Conservation (phyloP, 371 early-diverging fungal species). For the Actinomortierella ambigua region DNA sequence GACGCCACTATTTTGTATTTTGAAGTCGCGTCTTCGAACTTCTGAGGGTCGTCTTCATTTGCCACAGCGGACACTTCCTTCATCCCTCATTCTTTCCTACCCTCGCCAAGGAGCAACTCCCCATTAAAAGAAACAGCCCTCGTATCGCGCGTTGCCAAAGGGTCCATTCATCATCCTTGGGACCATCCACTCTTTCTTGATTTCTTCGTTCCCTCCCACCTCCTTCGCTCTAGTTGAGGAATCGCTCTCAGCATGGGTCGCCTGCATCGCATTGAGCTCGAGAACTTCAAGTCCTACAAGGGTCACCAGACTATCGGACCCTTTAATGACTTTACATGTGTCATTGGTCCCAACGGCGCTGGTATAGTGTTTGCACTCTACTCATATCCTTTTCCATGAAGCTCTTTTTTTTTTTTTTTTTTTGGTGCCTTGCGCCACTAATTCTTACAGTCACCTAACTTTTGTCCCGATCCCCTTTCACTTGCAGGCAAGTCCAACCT, state of each 20-base stretch:
- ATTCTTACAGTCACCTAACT: neutral
- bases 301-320: conserved; percentile 94
- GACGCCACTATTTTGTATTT: too few species aligned
- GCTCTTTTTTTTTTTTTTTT: neutral
- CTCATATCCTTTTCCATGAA: neutral
- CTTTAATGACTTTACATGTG: conserved; percentile 95
- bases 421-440: neutral
- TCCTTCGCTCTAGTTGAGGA: neutral
- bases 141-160: neutral
- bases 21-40: too few species aligned
- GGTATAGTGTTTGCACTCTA: conserved; percentile 55
- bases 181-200: neutral
- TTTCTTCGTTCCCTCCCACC: neutral
- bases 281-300: conserved; percentile 99
- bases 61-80: too few species aligned
- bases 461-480: neutral
- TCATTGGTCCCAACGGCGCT: conserved; percentile 99
- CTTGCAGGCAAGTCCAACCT: conserved; percentile 94
- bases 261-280: conserved; percentile 91
- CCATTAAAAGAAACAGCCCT: too few species aligned
- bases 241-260: conserved; percentile 64
- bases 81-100: neutral
- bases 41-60: too few species aligned
- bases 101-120: too few species aligned
- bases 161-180: neutral